Base-by-base conservation (phyloP, 2,329 filamentous ascomycete genomes). In the Colletotrichum endophyticum region DNA sequence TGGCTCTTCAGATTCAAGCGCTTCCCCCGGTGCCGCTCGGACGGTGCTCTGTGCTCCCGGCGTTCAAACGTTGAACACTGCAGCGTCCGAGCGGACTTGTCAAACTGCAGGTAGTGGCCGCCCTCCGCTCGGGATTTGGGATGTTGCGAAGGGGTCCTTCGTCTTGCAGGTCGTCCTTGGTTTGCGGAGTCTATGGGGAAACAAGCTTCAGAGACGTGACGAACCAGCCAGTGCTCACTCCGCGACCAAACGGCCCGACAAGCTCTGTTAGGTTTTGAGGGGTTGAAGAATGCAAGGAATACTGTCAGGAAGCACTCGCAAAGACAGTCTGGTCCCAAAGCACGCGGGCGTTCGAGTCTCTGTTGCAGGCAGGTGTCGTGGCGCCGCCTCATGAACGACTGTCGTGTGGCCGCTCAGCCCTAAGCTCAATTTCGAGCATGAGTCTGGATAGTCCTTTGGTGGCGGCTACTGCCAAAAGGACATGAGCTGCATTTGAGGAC, bases 71-170 rank as follows among this genome's bases (percentile, higher is more conserved):
- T 64, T 44, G 59, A n/a, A 75, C 44, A 49, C 62, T 70, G 61
- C 66, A 71, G 66, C 61, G 62, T 71, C 72, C 56, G 75, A 75
- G 75, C 75, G 75, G 63, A 34, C 66, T 67, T 67, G 72, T 72
- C 75, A 77, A 59, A 49, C 66, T 64, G 49, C 61, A 75, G 25
- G 19, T 56, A 56, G 39, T 49, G 53, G 27, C 49, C 59, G 49
- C 66, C 66, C 30, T 76, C 27, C 57, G 66, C 36, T 27, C 61
- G 28, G n/a, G 12, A 59, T 36, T 66, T 27, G 30, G 28, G 61
- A 19, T 36, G 16, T 16, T 44, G 34, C 22, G 25, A 49, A 30
- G 34, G 57, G n/a, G 22, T 25, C 16, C 8, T 9, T 56, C 36
- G 27, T 15, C 27, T 11, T 25, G 39, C 61, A 66, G 34, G 34